Evolutionary conservation across 2,329 filamentous ascomycete genomes (phyloP), one percentile per base, ranked within the genome.

Genomic region (Fusarium abutilonis): DNA sequence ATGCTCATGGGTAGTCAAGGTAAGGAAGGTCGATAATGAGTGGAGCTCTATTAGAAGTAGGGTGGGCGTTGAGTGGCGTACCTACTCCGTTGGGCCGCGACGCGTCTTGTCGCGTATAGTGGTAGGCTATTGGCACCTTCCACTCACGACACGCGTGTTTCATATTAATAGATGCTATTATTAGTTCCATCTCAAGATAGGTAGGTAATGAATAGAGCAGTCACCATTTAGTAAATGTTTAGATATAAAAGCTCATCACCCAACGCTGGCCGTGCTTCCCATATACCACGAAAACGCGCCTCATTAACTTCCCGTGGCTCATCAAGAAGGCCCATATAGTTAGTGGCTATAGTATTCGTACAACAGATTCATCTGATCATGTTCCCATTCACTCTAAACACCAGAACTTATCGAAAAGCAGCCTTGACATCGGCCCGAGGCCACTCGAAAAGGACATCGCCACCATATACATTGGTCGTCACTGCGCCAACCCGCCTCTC

Each of bases 381-480:
- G 13, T 66, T 53, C 63, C 47, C 58, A 42, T 59, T 47, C 43
- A 21, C 44, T 55, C 35, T 51, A 39, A 46, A 43, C 59, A 36
- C 21, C 29, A 21, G 10, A 23, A 43, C 28, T 59, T 57, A 76
- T 53, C 72, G 69, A 68, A 89, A 89, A 14, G 85, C 85, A 51
- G 78, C 77, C 77, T 86, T 86, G 38, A 88, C 85, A 67, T 89
- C 87, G 13, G 78, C 77, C 56, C 85, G 78, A n/a, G 86, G 86
- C 86, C 86, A 89, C 74, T 89, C 87, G 66, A 86, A 87, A 62
- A 86, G 71, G 36, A 87, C 81, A 69, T 89, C 86, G 9, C 87
- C 86, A 40, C 86, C 83, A 67, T 89, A 89, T 23, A 89, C 83
- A 66, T 86, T 83, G 19, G 85, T 83, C 41, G 84, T 86, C 63